phyloP scores from a whole-genome alignment of 805 yeast species.

The Saturnispora sanitii region DNA sequence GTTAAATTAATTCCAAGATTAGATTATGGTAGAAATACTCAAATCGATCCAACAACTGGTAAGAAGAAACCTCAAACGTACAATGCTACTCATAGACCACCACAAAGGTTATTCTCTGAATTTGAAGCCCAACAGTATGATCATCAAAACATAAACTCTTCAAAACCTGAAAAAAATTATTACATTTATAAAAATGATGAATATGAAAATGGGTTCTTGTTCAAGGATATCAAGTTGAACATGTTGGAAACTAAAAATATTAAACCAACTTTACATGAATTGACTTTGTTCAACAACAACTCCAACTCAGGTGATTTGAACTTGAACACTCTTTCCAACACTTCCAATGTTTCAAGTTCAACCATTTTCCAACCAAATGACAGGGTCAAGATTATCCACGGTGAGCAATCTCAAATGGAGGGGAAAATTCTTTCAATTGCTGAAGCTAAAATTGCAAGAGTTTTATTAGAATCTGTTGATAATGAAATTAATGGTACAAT shows the following conservation, averaged over 20 bases:
- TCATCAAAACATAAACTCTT: constrained; percentile 51
- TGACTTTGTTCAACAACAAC: constrained; percentile 56
- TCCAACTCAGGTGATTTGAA: too few species aligned
- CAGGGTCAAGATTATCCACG: constrained; percentile 80
- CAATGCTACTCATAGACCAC: constrained; percentile 63
- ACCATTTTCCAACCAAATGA: constrained; percentile 85
- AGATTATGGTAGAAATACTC: constrained; percentile 64
- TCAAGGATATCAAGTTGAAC: constrained; percentile 77
- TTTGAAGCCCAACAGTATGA: constrained; percentile 84
- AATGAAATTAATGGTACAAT: constrained; percentile 41
- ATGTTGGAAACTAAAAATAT: constrained; percentile 70
- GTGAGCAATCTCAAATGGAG: constrained; percentile 85
- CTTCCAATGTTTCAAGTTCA: constrained; percentile 35
- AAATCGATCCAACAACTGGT: constrained; percentile 21
- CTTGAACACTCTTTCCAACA: too few species aligned
- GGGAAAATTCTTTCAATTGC: constrained; percentile 70
- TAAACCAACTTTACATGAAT: constrained; percentile 80
- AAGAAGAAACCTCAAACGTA: constrained; percentile 33
- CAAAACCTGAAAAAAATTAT: constrained; percentile 50
- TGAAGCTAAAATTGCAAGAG: constrained; percentile 43
- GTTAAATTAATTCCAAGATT: constrained; percentile 87
- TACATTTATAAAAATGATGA: constrained; percentile 80
- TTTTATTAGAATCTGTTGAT: constrained; percentile 36
- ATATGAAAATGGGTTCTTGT: constrained; percentile 78
- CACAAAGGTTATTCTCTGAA: constrained; percentile 78